Evolutionary conservation across 345 rosid species (phyloP).

Genomic region (Cochlearia excelsa): DNA sequence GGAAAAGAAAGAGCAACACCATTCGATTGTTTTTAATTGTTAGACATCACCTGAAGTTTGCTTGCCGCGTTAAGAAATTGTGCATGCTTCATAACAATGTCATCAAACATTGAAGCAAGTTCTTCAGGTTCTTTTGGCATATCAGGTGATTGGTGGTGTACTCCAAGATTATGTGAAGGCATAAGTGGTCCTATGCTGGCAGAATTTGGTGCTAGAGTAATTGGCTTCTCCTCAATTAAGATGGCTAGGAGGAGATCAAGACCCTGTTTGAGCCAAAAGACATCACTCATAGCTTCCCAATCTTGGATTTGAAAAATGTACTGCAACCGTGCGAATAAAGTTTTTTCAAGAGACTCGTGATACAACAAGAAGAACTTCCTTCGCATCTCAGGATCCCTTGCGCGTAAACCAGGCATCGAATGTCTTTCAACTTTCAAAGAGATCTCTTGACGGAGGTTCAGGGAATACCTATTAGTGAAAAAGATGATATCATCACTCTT

Average conservation of each 20-base stretch:
- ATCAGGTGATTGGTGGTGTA: conserved; percentile 54
- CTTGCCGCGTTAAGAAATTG: conserved; percentile 75
- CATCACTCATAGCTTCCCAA: conserved; percentile 98
- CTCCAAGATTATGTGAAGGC: conserved; percentile 48
- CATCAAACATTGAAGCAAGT: conserved; percentile 63
- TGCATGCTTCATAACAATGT: conserved; percentile 73
- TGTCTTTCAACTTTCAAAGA: conserved; percentile 95
- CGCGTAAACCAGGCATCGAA: conserved; percentile 93
- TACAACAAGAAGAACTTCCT: conserved; percentile 78
- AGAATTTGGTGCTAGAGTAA: conserved; percentile 93
- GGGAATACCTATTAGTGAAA: conserved; percentile 53
- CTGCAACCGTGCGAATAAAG: conserved; percentile 73
- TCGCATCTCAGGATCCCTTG: conserved; percentile 87
- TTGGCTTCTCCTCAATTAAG: conserved; percentile 75
- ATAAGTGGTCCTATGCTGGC: conserved; percentile 75
- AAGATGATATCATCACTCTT: conserved; percentile 30
- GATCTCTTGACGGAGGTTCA: conserved; percentile 75
- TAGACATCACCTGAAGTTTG: conserved; percentile 74
- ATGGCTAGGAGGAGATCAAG: conserved; percentile 94
- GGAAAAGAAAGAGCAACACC: conserved; percentile 16
- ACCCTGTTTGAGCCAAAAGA: conserved; percentile 99
- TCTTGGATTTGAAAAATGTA: conserved; percentile 83
- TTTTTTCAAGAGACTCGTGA: conserved; percentile 75
- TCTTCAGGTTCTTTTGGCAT: conserved; percentile 63
- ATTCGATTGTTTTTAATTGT: neutral